These are phyloP conservation scores for Leccinellum luteum DNA, from an alignment of 768 basidiomycete species.

Conservation along the genomic window DNA sequence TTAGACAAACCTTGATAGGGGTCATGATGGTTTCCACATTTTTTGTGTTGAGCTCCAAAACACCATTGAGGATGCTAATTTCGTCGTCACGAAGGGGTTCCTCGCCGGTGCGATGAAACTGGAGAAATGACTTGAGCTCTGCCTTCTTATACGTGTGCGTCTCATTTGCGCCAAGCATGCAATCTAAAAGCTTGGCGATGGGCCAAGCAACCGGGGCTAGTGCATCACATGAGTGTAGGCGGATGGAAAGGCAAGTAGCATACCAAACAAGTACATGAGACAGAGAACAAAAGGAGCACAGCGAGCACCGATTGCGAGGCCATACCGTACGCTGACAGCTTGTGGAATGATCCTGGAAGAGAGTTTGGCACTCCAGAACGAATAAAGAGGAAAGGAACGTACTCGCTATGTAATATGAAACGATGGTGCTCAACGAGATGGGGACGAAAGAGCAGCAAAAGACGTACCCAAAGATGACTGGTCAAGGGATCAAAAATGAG, in stretches of 20 bases:
- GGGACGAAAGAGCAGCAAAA: neutral
- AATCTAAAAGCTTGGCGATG: slow-evolving; percentile 72
- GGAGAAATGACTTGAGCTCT: slow-evolving; percentile 73
- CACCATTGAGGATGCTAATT: slow-evolving; percentile 77
- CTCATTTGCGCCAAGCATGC: slow-evolving; percentile 72
- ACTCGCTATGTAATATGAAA: slow-evolving; percentile 34
- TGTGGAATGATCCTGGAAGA: slow-evolving; percentile 59
- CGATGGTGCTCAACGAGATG: neutral
- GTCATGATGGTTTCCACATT: slow-evolving; percentile 82
- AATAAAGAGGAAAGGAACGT: slow-evolving; percentile 12
- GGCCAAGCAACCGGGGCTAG: slow-evolving; percentile 76
- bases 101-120: slow-evolving; percentile 74
- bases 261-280: slow-evolving; percentile 65
- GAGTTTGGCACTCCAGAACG: neutral
- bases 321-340: slow-evolving; percentile 76
- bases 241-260: slow-evolving; percentile 1
- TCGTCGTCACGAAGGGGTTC: slow-evolving; percentile 78
- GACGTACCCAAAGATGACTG: slow-evolving; percentile 81
- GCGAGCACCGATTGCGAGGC: slow-evolving; percentile 74
- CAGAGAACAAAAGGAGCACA: slow-evolving; percentile 73
- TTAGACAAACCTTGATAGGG: slow-evolving; percentile 52
- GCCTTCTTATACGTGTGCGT: slow-evolving; percentile 80
- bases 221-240: too few species aligned
- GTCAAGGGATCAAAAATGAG: neutral
- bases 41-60: slow-evolving; percentile 74